These are phyloP conservation scores for Cladophialophora psammophila DNA, from an alignment of 2,329 filamentous ascomycete genomes.

Conservation along the genomic window DNA sequence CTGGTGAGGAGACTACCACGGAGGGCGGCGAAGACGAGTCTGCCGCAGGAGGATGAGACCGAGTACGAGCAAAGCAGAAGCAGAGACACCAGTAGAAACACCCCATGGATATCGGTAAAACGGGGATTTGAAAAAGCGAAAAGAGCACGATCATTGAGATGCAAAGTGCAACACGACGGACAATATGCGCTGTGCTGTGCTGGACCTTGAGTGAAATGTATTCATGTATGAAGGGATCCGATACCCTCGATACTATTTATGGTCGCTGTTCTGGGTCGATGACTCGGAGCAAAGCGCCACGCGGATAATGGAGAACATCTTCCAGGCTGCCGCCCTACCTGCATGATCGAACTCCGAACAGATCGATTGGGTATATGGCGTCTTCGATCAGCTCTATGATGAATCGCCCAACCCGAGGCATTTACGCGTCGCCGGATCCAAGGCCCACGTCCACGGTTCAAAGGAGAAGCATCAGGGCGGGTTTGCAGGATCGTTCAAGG, in stretches of 20 bases:
- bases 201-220: background rate
- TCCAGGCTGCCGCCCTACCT: no score
- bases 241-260: background rate
- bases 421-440: no score
- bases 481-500: no score
- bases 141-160: background rate
- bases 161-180: background rate
- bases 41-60: background rate
- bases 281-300: no score
- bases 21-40: conserved; percentile 13
- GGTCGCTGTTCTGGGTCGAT: background rate
- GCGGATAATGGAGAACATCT: no score
- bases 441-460: no score
- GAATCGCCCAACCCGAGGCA: no score
- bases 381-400: no score
- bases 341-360: no score
- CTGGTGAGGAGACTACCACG: conserved; percentile 8
- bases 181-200: background rate
- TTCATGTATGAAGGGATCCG: background rate
- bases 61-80: background rate
- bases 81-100: background rate
- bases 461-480: no score
- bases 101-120: background rate
- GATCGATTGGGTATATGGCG: no score
- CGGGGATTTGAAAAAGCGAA: background rate